Base-by-base conservation (phyloP, 202 grass and related monocot species). In the Schoenoplectus tabernaemontani region DNA sequence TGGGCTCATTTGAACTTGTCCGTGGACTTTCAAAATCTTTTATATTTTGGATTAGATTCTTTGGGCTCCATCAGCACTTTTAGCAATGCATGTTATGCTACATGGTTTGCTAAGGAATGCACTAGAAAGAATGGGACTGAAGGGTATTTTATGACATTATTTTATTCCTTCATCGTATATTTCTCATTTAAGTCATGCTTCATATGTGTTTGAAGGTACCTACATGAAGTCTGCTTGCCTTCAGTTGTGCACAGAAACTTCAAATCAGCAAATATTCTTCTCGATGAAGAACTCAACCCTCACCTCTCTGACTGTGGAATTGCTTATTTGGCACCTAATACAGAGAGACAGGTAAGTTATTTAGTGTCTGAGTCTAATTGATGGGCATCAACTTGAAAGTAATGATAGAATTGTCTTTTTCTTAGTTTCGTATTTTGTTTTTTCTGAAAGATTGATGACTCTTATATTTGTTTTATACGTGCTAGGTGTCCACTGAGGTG, bases 221-320 rank as follows among this genome's bases (percentile, higher is more conserved):
- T 99, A 58, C 96, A 99, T 85, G 96, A 99, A 89, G 96, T 99
- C 65, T 99, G 96, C 79, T 70, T 93, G 76, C 96, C 96, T 79
- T 91, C 92, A 82, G 47, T 96, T 82, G 92, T 96, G 37, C 96
- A 99, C 85, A 89, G 86, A 87, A 99, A 99, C 77, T 90, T 99
- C 16, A 99, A 99, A 72, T 99, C 96, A 16, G 83, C 87, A 51
- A 99, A 99, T 83, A 92, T 99, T 76, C 87, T 99, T 82, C 90
- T 99, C 12, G 90, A 96, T 76, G 96, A 96, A 74, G 96, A 99
- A 48, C 77, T 96, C 70, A 99, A 89, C 84, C 88, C 96, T 82
- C 92, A 89, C 81, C 82, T 99, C 76, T 99, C 96, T 68, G 96
- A 99, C 76, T 96, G 85, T 88, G 96, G 96, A 42, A 84, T 99